Base-by-base conservation (phyloP, 83 land plant species). In the Thuja plicata region DNA sequence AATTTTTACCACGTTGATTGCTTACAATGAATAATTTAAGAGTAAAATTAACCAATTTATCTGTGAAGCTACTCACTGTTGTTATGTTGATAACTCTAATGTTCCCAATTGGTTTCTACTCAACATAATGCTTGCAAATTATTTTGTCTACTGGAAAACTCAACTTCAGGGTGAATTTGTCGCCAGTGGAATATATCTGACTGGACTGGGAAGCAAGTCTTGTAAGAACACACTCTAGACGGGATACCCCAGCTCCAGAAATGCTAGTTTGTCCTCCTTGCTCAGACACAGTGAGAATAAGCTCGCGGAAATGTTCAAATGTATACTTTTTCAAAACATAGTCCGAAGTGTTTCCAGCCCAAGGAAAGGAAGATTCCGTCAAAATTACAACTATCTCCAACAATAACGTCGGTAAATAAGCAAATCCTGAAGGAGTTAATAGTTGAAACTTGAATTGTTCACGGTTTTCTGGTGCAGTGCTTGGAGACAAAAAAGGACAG, bases 101-200 rank as follows among this genome's bases (percentile, higher is more conserved):
- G n/a, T n/a, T n/a, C n/a, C n/a, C n/a, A n/a, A n/a, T n/a, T n/a
- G n/a, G n/a, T n/a, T n/a, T n/a, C n/a, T n/a, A n/a, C n/a, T n/a
- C n/a, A n/a, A n/a, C n/a, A n/a, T n/a, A n/a, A n/a, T n/a, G n/a
- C n/a, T n/a, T n/a, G n/a, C n/a, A n/a, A n/a, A n/a, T n/a, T n/a
- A n/a, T n/a, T n/a, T n/a, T n/a, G n/a, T n/a, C n/a, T n/a, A n/a
- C 91, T 34, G 95, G 88, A 89, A 96, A 96, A 89, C 95, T 92
- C 93, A 86, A 89, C n/a, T 45, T 78, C 43, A 92, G 90, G 87
- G 89, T 90, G 77, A 79, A 32, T 46, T 83, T 85, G 37, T 81
- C 88, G 85, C 93, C 92, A 83, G 21, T 81, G 54, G 93, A 94
- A 74, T 91, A 86, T 57, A 74, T 89, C 62, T 91, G 91, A 71